Conservation (phyloP, 257 asterid species). For the Lantana camara region DNA sequence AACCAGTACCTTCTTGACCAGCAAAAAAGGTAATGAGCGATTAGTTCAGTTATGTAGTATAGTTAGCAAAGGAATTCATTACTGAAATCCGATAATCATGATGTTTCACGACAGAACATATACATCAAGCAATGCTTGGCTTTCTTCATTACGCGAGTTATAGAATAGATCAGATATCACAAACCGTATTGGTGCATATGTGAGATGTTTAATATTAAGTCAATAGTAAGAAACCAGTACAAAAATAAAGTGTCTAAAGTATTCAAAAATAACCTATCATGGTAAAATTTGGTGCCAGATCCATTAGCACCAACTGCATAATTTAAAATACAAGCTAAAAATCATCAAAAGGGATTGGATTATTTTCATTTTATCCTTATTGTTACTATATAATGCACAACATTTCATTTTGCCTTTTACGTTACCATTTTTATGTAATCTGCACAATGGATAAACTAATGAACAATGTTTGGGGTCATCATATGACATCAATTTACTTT, state of each 20-base stretch:
- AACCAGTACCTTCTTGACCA: slow-evolving; percentile 96
- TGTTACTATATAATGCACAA: too few species aligned
- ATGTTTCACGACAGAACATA: slow-evolving; percentile 38
- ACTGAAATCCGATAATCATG: slow-evolving; percentile 1
- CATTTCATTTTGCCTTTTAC: too few species aligned
- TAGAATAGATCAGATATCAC: slow-evolving; percentile 94
- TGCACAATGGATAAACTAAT: too few species aligned
- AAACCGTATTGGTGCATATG: slow-evolving; percentile 82
- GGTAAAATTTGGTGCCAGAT: slow-evolving; percentile 97
- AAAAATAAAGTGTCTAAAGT: neutral
- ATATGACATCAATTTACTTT: too few species aligned
- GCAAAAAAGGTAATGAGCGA: slow-evolving; percentile 21
- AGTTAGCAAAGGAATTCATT: slow-evolving; percentile 2
- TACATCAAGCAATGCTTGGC: slow-evolving; percentile 93
- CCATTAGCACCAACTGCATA: slow-evolving; percentile 98
- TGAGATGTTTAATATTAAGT: slow-evolving; percentile 16
- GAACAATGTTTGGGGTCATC: too few species aligned
- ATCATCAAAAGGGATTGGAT: too few species aligned
- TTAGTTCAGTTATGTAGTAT: slow-evolving; percentile 9
- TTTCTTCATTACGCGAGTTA: slow-evolving; percentile 90
- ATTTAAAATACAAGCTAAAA: too few species aligned
- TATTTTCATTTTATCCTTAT: too few species aligned
- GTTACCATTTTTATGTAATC: too few species aligned
- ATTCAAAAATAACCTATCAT: slow-evolving; percentile 51
- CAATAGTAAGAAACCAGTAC: slow-evolving; percentile 10